These are phyloP conservation scores for Cicer chorassanicum DNA, from an alignment of 306 rosid genomes.

Conservation along the genomic window DNA sequence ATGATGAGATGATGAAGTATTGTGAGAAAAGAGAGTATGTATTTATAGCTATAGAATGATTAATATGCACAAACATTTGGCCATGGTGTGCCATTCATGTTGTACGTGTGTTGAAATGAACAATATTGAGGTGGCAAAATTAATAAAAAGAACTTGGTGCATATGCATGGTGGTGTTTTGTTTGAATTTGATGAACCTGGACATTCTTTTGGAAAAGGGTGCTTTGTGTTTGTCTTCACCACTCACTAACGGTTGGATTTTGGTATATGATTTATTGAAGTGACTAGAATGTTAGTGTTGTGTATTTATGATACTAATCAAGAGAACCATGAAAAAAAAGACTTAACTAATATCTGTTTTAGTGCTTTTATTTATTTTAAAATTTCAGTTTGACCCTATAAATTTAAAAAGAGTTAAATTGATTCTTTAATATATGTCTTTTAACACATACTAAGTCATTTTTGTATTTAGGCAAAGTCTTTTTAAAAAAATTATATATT, in stretches of 20 bases:
- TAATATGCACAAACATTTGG: conserved; percentile 9
- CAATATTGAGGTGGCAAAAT: conserved; percentile 5
- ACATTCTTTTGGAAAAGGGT: background rate
- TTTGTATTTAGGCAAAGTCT: no score
- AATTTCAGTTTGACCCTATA: no score
- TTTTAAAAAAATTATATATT: no score
- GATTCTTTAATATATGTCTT: no score
- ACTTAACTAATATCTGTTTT: no score
- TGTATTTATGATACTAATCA: no score
- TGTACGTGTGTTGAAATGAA: conserved; percentile 49
- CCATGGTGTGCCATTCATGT: conserved; percentile 27
- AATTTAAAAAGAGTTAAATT: no score
- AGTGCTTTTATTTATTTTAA: no score
- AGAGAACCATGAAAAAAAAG: no score
- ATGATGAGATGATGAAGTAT: background rate
- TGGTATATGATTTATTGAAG: background rate
- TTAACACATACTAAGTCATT: no score
- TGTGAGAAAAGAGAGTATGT: background rate
- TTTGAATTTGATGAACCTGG: conserved; percentile 4
- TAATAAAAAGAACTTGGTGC: background rate
- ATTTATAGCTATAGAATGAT: conserved; percentile 15
- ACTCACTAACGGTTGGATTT: background rate
- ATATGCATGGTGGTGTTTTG: background rate
- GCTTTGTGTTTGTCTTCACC: background rate
- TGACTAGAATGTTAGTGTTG: background rate